Evolutionary conservation across 306 rosid species (phyloP), one percentile per base, ranked within the genome.

Genomic region (Quercus alba): DNA sequence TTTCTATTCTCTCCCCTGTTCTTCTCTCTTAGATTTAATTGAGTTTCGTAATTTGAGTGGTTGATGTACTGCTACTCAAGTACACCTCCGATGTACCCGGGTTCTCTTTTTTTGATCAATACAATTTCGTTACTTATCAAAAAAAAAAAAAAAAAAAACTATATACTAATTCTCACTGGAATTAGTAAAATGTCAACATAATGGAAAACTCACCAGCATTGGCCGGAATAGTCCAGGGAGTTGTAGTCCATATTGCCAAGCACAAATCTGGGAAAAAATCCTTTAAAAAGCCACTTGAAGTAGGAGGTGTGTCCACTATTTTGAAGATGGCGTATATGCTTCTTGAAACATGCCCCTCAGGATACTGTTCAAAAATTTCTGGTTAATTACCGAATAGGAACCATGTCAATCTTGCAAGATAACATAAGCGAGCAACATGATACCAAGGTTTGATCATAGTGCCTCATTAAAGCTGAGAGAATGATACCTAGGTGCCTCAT

Each of bases 181-280:
- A 35, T 33, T 35, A 67, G 72, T 67, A 68, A 69, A 57, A 75
- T 72, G 20, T 56, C 26, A 38, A 71, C 46, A 66, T 72, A 78
- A 78, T 52, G 69, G 72, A 61, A 86, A 82, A 85, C 87, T 77
- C 80, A 93, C 99, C 99, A 49, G 97, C 98, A 82, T 96, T 96
- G 83, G 98, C 99, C 78, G 98, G 99, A 81, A 96, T 76, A 76
- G 99, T 96, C 99, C 98, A 96, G 46, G 99, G 98, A 83, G 98
- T 96, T 69, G 99, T 96, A 41, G 99, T 96, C 98, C 99, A 96
- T 79, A 93, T 82, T 79, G 99, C 94, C 90, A 96, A 79, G 81
- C 84, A 90, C 85, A 96, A 79, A 88, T 96, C 83, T 44, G 97
- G 94, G 82, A 83, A 77, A 81, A 88, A 89, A 28, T 93, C 98